Conservation (phyloP, 805 yeast species). For the Saturnispora serradocipensis region DNA sequence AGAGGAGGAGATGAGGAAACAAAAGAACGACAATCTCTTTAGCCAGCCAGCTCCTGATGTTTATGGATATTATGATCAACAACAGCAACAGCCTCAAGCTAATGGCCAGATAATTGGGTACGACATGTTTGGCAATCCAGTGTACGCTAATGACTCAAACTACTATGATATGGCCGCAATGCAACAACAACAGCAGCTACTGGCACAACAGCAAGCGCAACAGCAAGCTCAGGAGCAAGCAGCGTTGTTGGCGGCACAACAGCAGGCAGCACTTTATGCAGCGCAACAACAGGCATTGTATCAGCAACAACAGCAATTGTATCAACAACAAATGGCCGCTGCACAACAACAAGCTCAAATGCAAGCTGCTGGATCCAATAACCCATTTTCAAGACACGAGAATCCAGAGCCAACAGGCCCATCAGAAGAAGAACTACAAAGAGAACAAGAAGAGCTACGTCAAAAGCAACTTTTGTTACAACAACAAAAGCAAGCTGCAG, state of each 20-base stretch:
- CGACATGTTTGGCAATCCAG: constrained; percentile 63
- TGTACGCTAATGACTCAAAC: constrained; percentile 30
- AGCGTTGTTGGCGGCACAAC: constrained; percentile 18
- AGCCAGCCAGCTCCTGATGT: constrained; percentile 36
- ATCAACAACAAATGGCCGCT: constrained; percentile 18
- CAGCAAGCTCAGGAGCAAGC: constrained; percentile 1
- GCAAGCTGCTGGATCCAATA: constrained; percentile 31
- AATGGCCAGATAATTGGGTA: constrained; percentile 30
- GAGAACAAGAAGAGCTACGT: constrained; percentile 37
- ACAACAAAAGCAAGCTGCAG: constrained; percentile 10
- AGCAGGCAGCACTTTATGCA: constrained; percentile 14
- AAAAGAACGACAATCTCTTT: constrained; percentile 37
- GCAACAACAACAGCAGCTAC: constrained; percentile 19
- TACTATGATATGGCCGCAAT: constrained; percentile 38
- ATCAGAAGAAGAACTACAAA: constrained; percentile 36
- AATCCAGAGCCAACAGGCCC: constrained; percentile 15
- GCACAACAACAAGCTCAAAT: constrained; percentile 28
- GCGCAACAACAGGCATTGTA: constrained; percentile 13
- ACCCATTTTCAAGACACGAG: constrained; percentile 26
- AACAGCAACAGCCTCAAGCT: constrained; percentile 23
- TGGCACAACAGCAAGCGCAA: constrained; percentile 13
- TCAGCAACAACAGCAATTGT: constrained; percentile 17
- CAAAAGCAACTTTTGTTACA: constrained; percentile 9
- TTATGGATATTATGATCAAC: constrained; percentile 27
- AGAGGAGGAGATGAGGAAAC: constrained; percentile 59